Evolutionary conservation across 2,329 filamentous ascomycete genomes (phyloP).

Genomic region (Colletotrichum navitas): DNA sequence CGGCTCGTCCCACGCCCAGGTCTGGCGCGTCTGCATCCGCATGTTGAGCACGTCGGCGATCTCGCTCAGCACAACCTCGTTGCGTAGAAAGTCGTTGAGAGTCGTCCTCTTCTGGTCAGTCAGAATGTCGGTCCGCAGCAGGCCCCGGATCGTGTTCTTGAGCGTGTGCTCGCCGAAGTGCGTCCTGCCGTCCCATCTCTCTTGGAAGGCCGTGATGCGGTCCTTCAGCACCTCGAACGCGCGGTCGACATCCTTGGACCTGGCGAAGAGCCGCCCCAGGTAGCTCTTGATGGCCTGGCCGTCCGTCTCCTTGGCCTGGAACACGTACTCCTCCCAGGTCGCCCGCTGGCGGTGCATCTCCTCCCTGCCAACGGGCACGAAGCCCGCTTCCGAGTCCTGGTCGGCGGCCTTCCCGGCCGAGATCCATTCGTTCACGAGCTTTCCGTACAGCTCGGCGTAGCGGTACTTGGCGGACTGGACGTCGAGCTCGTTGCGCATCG

Average conservation of each 20-base stretch:
- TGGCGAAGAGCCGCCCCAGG: slow-evolving; percentile 63
- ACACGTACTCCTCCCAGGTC: slow-evolving; percentile 69
- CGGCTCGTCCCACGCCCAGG: slow-evolving; percentile 55
- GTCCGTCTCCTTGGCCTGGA: slow-evolving; percentile 61
- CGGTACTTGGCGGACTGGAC: slow-evolving; percentile 66
- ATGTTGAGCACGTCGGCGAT: slow-evolving; percentile 61
- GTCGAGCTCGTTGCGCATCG: slow-evolving; percentile 60
- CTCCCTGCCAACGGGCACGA: slow-evolving; percentile 63
- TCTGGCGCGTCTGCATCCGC: slow-evolving; percentile 53
- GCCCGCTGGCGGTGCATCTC: slow-evolving; percentile 66
- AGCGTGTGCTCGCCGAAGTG: slow-evolving; percentile 51
- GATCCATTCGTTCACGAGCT: slow-evolving; percentile 68
- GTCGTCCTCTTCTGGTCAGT: slow-evolving; percentile 57
- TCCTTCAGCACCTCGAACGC: slow-evolving; percentile 58
- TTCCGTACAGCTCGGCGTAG: slow-evolving; percentile 68
- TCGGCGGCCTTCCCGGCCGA: slow-evolving; percentile 50
- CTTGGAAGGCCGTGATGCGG: slow-evolving; percentile 54
- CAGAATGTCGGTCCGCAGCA: slow-evolving; percentile 56
- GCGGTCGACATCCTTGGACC: slow-evolving; percentile 53
- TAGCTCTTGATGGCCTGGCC: slow-evolving; percentile 60
- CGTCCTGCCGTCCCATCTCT: slow-evolving; percentile 43
- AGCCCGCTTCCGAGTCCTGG: slow-evolving; percentile 50
- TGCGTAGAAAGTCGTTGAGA: slow-evolving; percentile 55
- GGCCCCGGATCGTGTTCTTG: slow-evolving; percentile 52
- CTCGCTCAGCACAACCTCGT: slow-evolving; percentile 55